These are phyloP conservation scores for Hyphodiscus sp. DNA, from an alignment of 2,329 filamentous ascomycete species.

Conservation along the genomic window DNA sequence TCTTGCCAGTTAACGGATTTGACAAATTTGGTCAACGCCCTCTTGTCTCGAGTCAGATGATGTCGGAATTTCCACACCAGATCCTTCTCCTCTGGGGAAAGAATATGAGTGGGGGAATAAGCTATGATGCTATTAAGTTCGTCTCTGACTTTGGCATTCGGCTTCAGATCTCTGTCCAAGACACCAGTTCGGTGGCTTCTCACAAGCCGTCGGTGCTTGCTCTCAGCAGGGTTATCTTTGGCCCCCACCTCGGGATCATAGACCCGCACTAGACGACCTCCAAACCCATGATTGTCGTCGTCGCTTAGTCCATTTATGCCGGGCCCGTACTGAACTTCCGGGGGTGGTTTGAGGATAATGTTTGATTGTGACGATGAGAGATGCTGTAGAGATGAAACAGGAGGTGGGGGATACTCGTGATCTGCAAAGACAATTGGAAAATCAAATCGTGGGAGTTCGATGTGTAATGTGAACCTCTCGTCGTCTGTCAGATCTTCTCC, in stretches of 20 bases:
- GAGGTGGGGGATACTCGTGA: constrained; percentile 81
- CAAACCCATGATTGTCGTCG: constrained; percentile 37
- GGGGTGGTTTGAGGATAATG: constrained; percentile 69
- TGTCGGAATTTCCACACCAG: constrained; percentile 97
- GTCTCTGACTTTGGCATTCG: constrained; percentile 91
- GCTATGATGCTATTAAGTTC: constrained; percentile 87
- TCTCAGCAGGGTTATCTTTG: constrained; percentile 87
- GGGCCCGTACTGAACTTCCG: constrained; percentile 83
- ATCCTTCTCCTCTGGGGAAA: constrained; percentile 89
- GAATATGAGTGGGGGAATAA: constrained; percentile 83
- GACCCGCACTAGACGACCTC: constrained; percentile 67
- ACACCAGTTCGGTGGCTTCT: constrained; percentile 87
- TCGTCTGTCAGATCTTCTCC: constrained; percentile 32
- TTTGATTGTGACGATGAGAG: constrained; percentile 58
- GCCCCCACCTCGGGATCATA: constrained; percentile 92
- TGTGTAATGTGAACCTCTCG: constrained; percentile 72
- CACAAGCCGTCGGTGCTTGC: constrained; percentile 87
- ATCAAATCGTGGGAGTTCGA: constrained; percentile 92
- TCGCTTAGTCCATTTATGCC: constrained; percentile 70
- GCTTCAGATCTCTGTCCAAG: constrained; percentile 89
- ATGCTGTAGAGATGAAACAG: constrained; percentile 68
- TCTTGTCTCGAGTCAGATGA: constrained; percentile 86
- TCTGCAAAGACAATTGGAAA: constrained; percentile 94
- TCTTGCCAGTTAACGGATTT: constrained; percentile 97
- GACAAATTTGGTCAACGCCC: constrained; percentile 91